Base-by-base conservation (phyloP, 208 protist genomes). In the Angomonas deanei region DNA sequence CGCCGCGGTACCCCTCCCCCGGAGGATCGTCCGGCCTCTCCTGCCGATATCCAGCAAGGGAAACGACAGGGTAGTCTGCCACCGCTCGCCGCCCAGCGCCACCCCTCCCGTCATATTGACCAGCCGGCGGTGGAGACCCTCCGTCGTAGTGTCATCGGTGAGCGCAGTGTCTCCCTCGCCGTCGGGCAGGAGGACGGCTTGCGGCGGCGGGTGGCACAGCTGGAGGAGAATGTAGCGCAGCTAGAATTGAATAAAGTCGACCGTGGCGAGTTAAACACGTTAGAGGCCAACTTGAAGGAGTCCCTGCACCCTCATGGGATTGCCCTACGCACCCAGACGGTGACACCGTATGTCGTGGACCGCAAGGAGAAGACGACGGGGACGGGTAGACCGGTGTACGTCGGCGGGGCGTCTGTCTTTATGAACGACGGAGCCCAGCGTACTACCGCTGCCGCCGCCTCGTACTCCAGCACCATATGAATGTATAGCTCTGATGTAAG, bases 231-330 rank as follows among this genome's bases (percentile, higher is more conserved):
- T 55, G 46, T 68, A 3, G 74, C 83, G 27, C 74, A 84, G 30
- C 65, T 95, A 15, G 84, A 95, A 58, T 47, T 80, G 8, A 82
- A 86, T 54, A 95, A 95, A 68, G 88, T 81, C 24, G 85, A 92
- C 54, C 80, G 83, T 39, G 47, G 32, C 33, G 85, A 95, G 76
- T 56, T 95, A 48, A 56, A 52, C 38, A 55, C 65, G 47, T 68
- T 95, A 10, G 78, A 88, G 63, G 74, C 79, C 5, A 42, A 77
- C 23, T 54, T 95, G 34, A 3, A 70, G 58, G 24, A 60, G 34
- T 56, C 61, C 32, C 68, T 66, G 49, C 59, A 59, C 33, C 55
- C 61, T 31, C 36, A 15, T 34, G n/a, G 30, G 47, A 36, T 68
- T 54, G 8, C 36, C n/a, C 56, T 32, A 42, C 0, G 30, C 50